Percentiles rank a stretch among this genome's conserved stretches.
These are phyloP conservation scores for Paecilomyces fulvus DNA, from an alignment of 2,329 filamentous ascomycete species.

Conservation along the genomic window DNA sequence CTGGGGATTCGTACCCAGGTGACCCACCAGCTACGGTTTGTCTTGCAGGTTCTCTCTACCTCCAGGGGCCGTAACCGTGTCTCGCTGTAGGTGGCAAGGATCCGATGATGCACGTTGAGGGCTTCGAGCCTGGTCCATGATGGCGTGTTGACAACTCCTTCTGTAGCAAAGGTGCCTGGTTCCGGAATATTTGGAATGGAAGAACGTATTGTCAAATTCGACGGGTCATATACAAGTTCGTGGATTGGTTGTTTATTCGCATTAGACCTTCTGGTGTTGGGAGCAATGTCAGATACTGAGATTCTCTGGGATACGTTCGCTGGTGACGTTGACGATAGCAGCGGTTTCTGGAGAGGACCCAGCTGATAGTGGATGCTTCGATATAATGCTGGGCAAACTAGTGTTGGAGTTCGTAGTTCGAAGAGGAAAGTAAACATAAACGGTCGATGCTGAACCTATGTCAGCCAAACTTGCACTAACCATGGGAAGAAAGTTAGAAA, in stretches of 20 bases:
- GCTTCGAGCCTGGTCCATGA: conserved; percentile 50
- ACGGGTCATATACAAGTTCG: conserved; percentile 54
- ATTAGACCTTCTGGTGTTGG: conserved; percentile 22
- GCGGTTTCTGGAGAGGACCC: conserved; percentile 38
- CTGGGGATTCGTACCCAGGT: conserved; percentile 51
- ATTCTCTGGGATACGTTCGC: conserved; percentile 32
- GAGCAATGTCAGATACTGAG: conserved; percentile 20
- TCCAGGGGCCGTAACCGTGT: conserved; percentile 42
- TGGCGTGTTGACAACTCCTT: conserved; percentile 1
- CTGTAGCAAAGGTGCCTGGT: conserved; percentile 31
- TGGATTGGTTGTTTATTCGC: conserved; percentile 42
- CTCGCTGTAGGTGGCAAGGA: conserved; percentile 48
- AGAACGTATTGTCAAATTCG: conserved; percentile 49
- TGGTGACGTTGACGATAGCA: conserved; percentile 39
- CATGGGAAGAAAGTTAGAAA: neutral
- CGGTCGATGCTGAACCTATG: conserved; percentile 31
- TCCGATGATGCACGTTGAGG: conserved; percentile 53
- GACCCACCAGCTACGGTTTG: conserved; percentile 58
- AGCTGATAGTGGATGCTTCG: conserved; percentile 42
- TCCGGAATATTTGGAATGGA: conserved; percentile 58
- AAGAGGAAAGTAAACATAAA: conserved; percentile 46
- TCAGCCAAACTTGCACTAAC: conserved; percentile 2
- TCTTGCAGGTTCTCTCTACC: conserved; percentile 55
- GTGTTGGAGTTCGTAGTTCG: conserved; percentile 31
- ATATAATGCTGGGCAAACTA: conserved; percentile 38